Conservation (phyloP, 2,329 filamentous ascomycete genomes). For the Zalaria sp. region DNA sequence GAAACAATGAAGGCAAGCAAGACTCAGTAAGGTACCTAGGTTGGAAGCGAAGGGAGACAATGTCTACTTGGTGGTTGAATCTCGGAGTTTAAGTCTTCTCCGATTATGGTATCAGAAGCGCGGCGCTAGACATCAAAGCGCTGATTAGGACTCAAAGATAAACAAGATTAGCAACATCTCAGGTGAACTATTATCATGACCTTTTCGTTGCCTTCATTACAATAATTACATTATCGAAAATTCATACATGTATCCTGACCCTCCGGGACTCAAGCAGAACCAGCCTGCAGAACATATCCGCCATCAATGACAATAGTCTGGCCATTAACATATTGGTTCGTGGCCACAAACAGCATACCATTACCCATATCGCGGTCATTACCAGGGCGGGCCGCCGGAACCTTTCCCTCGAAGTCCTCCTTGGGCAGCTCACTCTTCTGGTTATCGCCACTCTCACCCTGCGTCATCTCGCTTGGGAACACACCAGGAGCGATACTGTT, state of each 20-base stretch:
- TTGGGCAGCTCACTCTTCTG: constrained; percentile 42
- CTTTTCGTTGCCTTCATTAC: too few relatives aligned
- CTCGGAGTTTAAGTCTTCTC: too few relatives aligned
- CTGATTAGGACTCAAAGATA: too few relatives aligned
- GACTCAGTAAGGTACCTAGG: too few relatives aligned
- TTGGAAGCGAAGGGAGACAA: too few relatives aligned
- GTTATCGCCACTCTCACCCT: constrained; percentile 34
- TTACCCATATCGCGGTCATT: constrained; percentile 46
- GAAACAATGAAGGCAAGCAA: too few relatives aligned
- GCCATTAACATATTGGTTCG: constrained; percentile 36
- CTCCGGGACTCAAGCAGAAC: constrained; percentile 6
- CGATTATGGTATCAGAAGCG: too few relatives aligned
- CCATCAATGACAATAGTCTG: constrained; percentile 39
- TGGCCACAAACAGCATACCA: constrained; percentile 39
- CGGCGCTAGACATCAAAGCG: too few relatives aligned
- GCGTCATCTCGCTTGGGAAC: constrained; percentile 46
- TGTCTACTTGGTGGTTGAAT: too few relatives aligned
- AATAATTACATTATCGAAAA: too few relatives aligned
- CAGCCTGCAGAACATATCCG: constrained; percentile 32
- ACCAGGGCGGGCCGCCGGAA: constrained; percentile 38
- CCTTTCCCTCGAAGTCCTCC: constrained; percentile 34
- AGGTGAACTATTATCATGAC: too few relatives aligned
- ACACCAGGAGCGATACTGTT: constrained; percentile 44
- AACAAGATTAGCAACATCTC: too few relatives aligned
- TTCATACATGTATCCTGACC: background rate